Evolutionary conservation across 2,329 filamentous ascomycete genomes (phyloP), one percentile per base, ranked within the genome.

Genomic region (Ophiocordyceps unilateralis): DNA sequence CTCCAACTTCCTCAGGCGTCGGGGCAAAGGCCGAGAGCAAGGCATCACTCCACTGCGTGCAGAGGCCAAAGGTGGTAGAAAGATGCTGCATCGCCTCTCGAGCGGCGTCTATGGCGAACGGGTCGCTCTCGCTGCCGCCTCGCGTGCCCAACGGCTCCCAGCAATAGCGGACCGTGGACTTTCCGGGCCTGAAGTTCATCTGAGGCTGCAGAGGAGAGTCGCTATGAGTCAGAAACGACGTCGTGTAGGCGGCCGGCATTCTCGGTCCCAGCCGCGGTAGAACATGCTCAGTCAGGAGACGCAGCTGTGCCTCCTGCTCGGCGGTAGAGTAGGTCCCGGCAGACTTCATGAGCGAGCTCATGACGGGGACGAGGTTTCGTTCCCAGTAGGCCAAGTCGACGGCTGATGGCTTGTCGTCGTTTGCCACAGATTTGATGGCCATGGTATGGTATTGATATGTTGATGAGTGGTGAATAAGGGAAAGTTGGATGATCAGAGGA

Each of bases 241-340:
- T 40, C 14, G 40, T 39, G 37, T 38, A 19, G 10, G 45, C 45
- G 23, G 26, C 32, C 4, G 44, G 44, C 10, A 45, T 45, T 15
- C 47, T 28, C 5, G 47, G 47, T 2, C 47, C 47, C n/a, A 49
- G 41, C 19, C 43, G 40, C 3, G 47, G 47, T 14, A 49, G 15
- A 2, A 47, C 45, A 23, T 42, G 23, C 12, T 47, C 21, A 3
- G 37, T 12, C 5, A 49, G 34, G 22, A 34, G 26, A 3, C 30
- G 41, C 2, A 49, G 26, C 22, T 49, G 47, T 11, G 39, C 30
- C 5, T 43, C 45, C 15, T 42, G 41, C 2, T 49, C 45, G 10
- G 28, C 41, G 15, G 37, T 1, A 12, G 45, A 43, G 21, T 48
- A 48, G 5, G 42, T 41, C 14, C 44, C 43, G 5, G 45, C 19